Percentiles rank a stretch among this genome's conserved stretches.
Conservation (phyloP, 176 grass and related monocot genomes). For the Bothriochloa decipiens region DNA sequence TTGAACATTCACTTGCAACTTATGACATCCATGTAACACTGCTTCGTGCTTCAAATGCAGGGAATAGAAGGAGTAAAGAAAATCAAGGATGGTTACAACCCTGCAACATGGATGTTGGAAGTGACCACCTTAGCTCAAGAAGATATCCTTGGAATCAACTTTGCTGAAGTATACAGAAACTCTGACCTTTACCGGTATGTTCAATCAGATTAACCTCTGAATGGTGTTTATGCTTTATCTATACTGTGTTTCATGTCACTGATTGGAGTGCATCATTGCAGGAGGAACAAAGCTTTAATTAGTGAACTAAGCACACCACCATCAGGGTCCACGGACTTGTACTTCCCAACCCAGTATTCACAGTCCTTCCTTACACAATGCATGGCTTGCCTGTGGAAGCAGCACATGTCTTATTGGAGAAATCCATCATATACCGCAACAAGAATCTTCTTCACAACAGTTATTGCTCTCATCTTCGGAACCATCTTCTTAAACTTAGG, state of each 20-base stretch:
- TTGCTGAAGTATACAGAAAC: conserved; percentile 71
- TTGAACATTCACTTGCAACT: background rate
- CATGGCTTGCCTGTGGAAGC: conserved; percentile 89
- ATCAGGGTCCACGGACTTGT: conserved; percentile 72
- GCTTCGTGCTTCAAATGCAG: conserved; percentile 42
- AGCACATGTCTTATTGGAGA: conserved; percentile 89
- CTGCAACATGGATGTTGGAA: conserved; percentile 96
- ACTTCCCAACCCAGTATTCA: conserved; percentile 71
- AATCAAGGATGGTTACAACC: conserved; percentile 93
- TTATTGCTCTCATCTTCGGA: conserved; percentile 86
- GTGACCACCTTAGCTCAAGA: conserved; percentile 72
- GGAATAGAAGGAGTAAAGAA: conserved; percentile 76
- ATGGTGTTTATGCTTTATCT: background rate
- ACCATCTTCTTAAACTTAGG: conserved; percentile 86
- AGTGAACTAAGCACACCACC: conserved; percentile 68
- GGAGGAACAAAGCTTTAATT: conserved; percentile 88
- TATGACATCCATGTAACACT: conserved; percentile 32
- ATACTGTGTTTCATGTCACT: conserved; percentile 14
- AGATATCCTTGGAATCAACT: conserved; percentile 75
- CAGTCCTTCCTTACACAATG: conserved; percentile 81
- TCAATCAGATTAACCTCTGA: conserved; percentile 7
- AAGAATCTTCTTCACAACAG: conserved; percentile 88
- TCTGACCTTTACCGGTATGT: conserved; percentile 78
- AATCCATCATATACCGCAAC: conserved; percentile 94
- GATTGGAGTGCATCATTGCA: conserved; percentile 44